Evolutionary conservation across 1,284 basidiomycete species (phyloP), one percentile per base, ranked within the genome.

Genomic region (Vanrija humicola): DNA sequence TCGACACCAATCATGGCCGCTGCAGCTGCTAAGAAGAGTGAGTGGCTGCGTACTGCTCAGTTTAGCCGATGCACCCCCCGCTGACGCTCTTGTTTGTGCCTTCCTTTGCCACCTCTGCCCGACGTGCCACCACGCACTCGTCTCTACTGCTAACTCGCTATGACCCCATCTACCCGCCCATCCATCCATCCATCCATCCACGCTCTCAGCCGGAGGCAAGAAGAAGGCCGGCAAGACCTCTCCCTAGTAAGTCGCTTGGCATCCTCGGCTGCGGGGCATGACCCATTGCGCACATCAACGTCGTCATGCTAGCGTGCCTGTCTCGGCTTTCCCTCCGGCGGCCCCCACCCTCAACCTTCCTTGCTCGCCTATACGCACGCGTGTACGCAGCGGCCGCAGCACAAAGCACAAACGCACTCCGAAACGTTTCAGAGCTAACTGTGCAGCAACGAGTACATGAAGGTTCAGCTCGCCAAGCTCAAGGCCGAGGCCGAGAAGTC

Each of bases 391-490:
- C 7, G 21, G 21, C 28, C 44, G 21, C 44, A 46, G 9, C 44
- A 15, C 18, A 29, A 29, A 4, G 28, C 28, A 29, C 21, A 23
- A 23, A 43, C 39, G 15, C 28, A 16, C 18, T 48, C 34, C 21
- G 19, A 39, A 29, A 39, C 26, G 28, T 28, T 34, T 47, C 34
- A 34, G 8, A 29, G 34, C 50, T 56, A 18, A 56, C 55, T 26
- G 10, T 15, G 2, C 56, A 75, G 73, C 70, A 73, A 75, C 66
- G 61, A 68, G 46, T 75, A 68, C 69, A 73, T 75, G 72, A 75
- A 75, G 67, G 70, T 73, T 48, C 70, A 73, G 59, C 73, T 75
- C 58, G 73, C 72, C 62, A 73, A 75, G 64, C 68, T 75, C 66
- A 75, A 74, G 70, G 68, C 61, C 28, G 72, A 73, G 43, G 62